Evolutionary conservation across 176 grass and related monocot species (phyloP).

Genomic region (Avena atlantica): DNA sequence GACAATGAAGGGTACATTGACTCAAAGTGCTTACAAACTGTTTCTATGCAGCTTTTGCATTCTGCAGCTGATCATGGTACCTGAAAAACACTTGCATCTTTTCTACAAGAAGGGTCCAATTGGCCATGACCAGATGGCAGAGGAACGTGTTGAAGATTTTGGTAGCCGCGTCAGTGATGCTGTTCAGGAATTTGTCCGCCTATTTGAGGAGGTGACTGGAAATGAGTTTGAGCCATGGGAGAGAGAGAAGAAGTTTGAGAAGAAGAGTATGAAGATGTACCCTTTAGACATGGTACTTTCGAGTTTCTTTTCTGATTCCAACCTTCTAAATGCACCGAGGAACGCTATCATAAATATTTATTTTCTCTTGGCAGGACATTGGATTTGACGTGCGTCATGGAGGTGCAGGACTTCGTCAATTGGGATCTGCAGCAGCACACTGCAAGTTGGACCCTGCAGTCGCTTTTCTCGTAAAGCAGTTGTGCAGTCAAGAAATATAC

Average conservation of each 20-base stretch:
- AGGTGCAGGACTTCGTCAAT: constrained; percentile 54
- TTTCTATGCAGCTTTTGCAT: constrained; percentile 59
- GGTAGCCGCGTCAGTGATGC: constrained; percentile 60
- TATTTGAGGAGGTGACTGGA: constrained; percentile 78
- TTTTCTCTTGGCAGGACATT: constrained; percentile 50
- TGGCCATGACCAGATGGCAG: constrained; percentile 72
- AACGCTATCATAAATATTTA: background rate
- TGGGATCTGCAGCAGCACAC: constrained; percentile 63
- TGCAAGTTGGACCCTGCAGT: constrained; percentile 73
- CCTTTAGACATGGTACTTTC: constrained; percentile 83
- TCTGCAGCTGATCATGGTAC: constrained; percentile 75
- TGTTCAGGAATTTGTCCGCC: constrained; percentile 62
- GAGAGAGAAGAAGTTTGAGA: constrained; percentile 77
- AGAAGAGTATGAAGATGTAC: constrained; percentile 74
- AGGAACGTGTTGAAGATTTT: constrained; percentile 84
- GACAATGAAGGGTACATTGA: background rate
- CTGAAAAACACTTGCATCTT: constrained; percentile 73
- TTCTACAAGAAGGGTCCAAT: constrained; percentile 76
- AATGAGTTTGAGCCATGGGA: constrained; percentile 94
- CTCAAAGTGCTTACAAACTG: background rate
- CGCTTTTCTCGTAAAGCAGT: constrained; percentile 65
- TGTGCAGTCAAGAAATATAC: constrained; percentile 94
- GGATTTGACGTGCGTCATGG: constrained; percentile 70
- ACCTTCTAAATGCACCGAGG: background rate
- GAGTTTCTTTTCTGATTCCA: background rate